These are phyloP conservation scores for Parathielavia appendiculata DNA, from an alignment of 495 filamentous ascomycete species.

Conservation along the genomic window DNA sequence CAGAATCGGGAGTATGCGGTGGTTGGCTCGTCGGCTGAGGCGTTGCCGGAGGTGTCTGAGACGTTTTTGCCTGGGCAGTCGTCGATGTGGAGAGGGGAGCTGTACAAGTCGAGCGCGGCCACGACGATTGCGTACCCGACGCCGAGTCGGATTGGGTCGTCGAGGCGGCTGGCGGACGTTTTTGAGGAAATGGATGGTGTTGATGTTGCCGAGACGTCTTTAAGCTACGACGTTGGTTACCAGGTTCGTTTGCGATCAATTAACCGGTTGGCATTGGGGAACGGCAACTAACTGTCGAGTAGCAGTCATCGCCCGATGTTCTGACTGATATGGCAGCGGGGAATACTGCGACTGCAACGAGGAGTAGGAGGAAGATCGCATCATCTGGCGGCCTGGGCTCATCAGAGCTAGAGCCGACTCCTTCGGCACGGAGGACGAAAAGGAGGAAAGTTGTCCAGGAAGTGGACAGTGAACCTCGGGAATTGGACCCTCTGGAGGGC, in stretches of 20 bases:
- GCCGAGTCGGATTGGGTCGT: constrained; percentile 22
- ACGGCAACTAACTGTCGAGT: neutral
- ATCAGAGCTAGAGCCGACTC: constrained; percentile 4
- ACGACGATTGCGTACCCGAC: constrained; percentile 28
- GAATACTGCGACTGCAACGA: neutral
- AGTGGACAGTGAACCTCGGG: neutral
- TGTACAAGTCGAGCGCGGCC: constrained; percentile 26
- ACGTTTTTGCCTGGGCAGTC: neutral
- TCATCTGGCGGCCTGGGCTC: neutral
- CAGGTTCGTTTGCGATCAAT: neutral
- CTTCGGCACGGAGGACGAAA: constrained; percentile 13
- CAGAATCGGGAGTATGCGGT: constrained; percentile 27
- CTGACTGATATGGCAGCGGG: constrained; percentile 15
- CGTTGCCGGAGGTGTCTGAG: constrained; percentile 6
- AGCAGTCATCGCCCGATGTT: constrained; percentile 23
- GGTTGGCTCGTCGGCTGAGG: constrained; percentile 21
- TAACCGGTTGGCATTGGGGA: neutral
- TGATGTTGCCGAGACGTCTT: neutral
- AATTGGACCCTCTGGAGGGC: neutral
- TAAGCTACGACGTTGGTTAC: neutral
- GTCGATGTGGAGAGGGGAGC: neutral
- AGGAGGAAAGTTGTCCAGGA: constrained; percentile 13
- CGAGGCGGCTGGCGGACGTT: constrained; percentile 6
- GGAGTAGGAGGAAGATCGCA: constrained; percentile 3
- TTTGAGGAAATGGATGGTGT: neutral